Evolutionary conservation across 805 yeast species (phyloP).

Genomic region (Debaryomyces prosopidis): DNA sequence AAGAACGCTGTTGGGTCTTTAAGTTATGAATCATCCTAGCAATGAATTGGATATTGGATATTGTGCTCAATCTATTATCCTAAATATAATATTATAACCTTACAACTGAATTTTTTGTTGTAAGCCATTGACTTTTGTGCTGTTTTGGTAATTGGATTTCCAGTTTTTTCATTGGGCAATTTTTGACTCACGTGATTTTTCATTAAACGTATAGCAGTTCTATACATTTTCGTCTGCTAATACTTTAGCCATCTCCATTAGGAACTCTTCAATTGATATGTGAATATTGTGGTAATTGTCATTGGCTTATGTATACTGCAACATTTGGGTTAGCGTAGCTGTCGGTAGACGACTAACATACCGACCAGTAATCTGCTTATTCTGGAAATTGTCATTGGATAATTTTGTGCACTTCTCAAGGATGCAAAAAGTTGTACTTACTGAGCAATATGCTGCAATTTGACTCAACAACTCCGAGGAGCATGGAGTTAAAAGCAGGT

Average conservation of each 20-base stretch:
- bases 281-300: not conserved
- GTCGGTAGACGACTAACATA: not conserved
- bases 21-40: constrained; percentile 37
- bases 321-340: not conserved
- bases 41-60: not conserved
- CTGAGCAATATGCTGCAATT: not conserved
- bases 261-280: not conserved
- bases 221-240: not conserved
- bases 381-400: not conserved
- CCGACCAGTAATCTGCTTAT: constrained; percentile 1
- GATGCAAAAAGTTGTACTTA: not conserved
- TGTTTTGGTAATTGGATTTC: constrained; percentile 22
- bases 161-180: constrained; percentile 20
- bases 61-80: not conserved
- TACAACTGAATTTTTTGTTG: not conserved
- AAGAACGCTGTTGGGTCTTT: constrained; percentile 23
- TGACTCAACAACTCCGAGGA: not conserved
- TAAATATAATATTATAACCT: not conserved
- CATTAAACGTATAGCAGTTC: too few relatives aligned
- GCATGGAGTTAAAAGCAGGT: not conserved
- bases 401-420: not conserved
- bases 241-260: not conserved
- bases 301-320: not conserved
- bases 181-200: not conserved
- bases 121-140: constrained; percentile 5